A percentile compares a stretch with the other conserved stretches of the same genome.
phyloP scores from a whole-genome alignment of 768 basidiomycete genomes.

The Termitomyces sp. region DNA sequence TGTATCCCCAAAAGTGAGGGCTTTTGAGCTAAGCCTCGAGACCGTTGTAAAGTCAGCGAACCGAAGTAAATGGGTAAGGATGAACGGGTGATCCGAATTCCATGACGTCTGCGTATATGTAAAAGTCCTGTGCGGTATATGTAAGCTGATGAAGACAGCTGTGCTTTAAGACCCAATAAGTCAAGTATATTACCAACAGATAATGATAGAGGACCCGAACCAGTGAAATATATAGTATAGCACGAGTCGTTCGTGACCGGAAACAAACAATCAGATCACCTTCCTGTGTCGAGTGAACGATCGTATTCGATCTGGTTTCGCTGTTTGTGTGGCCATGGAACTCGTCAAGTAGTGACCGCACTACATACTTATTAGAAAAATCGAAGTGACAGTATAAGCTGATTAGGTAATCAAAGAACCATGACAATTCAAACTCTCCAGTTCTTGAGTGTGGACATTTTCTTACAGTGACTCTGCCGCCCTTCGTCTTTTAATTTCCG shows the following conservation, averaged over 20 bases:
- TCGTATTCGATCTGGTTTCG: neutral
- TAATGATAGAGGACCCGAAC: neutral
- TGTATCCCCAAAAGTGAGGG: constrained; percentile 2
- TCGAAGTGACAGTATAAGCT: neutral
- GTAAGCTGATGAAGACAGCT: neutral
- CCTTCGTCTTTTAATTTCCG: neutral
- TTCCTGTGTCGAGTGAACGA: neutral
- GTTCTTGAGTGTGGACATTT: neutral
- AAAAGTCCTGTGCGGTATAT: neutral
- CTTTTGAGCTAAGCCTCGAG: neutral
- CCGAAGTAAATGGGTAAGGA: neutral
- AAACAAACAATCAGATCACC: neutral
- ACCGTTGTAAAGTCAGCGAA: neutral
- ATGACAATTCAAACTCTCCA: neutral
- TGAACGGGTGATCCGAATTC: neutral
- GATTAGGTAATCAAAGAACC: neutral
- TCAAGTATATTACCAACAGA: neutral
- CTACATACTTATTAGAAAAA: too few relatives aligned
- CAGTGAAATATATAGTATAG: neutral
- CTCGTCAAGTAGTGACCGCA: too few relatives aligned
- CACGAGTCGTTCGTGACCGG: neutral
- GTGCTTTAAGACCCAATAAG: neutral
- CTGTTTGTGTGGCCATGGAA: neutral
- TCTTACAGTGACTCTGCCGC: neutral
- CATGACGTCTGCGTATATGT: neutral